Evolutionary conservation across 352 stramenopile genomes (phyloP), one percentile per base, ranked within the genome.

Genomic region (Peronosclerospora sorghi): DNA sequence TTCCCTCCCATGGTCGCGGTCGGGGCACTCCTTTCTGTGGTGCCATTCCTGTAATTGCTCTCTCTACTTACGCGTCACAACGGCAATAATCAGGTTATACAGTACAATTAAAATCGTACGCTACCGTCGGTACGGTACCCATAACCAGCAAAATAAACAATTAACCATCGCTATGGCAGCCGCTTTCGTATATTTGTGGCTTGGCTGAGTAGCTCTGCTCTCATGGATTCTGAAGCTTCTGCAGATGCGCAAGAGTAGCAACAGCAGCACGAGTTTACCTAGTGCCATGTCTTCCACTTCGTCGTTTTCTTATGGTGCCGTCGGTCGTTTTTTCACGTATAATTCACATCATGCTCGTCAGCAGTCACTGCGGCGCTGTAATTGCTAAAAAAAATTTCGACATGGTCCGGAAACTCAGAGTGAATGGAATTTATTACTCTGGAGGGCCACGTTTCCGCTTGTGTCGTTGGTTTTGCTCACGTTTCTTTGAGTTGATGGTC

Each of bases 361-460:
- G 7, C 58, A 68, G 28, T 68, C 58, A 2, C 54, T 36, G 58
- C 56, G 29, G 61, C 69, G 12, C 51, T 86, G 44, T 69, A 68
- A 43, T 68, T 87, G 41, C 58, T 90, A n/a, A 24, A 68, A 86
- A 43, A 73, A 81, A 43, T 87, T 86, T 48, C 68, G 70, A 9
- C 70, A 75, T 5, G 77, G 73, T 0, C 77, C 77, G 0, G 74
- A 83, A 43, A 76, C 62, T 1, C 72, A 90, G 26, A 90, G 68
- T 59, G 79, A 89, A 48, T 86, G 79, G 74, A 86, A 89, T 39
- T 32, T 92, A 32, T 44, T 87, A 8, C 51, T 85, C 12, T 92
- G 79, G 79, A 73, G 77, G 48, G 68, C 83, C 32, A 85, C 76
- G 9, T 89, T 92, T 50, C 79, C 79, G 4, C 62, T 89, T 48